phyloP scores from a whole-genome alignment of 2,329 filamentous ascomycete genomes.

The Huntiella omanensis region DNA sequence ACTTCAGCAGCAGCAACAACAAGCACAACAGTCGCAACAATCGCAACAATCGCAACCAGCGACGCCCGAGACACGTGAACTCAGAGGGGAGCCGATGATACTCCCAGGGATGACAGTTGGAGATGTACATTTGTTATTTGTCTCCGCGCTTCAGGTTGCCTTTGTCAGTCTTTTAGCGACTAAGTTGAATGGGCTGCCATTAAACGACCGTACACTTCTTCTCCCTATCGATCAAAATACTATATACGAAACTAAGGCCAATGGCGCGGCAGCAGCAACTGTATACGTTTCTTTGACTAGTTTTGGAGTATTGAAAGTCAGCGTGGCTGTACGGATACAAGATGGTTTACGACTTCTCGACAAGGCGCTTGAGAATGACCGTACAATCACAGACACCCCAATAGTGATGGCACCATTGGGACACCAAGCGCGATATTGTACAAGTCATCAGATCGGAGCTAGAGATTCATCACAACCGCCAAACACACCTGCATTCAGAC shows the following conservation, averaged over 20 bases:
- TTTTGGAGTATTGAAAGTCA: constrained; percentile 32
- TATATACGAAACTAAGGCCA: constrained; percentile 16
- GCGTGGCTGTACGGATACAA: constrained; percentile 28
- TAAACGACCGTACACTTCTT: constrained; percentile 9
- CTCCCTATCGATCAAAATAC: constrained; percentile 17
- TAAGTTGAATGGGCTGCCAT: constrained; percentile 5
- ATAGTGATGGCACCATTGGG: constrained; percentile 38
- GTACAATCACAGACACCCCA: constrained; percentile 23
- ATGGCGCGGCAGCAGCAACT: constrained; percentile 25
- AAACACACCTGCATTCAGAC: constrained; percentile 18
- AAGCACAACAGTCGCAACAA: not conserved
- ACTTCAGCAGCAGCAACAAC: not conserved
- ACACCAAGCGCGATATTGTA: constrained; percentile 2
- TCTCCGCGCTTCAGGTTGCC: constrained; percentile 7
- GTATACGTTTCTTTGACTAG: constrained; percentile 37
- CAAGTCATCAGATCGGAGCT: constrained; percentile 4
- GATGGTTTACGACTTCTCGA: constrained; percentile 28
- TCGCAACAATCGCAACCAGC: no score
- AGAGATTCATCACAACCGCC: constrained; percentile 5
- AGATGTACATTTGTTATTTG: constrained; percentile 8
- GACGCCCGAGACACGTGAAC: no score
- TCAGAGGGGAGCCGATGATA: no score
- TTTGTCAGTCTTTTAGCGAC: constrained; percentile 2
- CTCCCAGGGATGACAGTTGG: not conserved
- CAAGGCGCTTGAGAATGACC: constrained; percentile 22